Conservation (phyloP, 768 basidiomycete species). For the Phylloporus sp. region DNA sequence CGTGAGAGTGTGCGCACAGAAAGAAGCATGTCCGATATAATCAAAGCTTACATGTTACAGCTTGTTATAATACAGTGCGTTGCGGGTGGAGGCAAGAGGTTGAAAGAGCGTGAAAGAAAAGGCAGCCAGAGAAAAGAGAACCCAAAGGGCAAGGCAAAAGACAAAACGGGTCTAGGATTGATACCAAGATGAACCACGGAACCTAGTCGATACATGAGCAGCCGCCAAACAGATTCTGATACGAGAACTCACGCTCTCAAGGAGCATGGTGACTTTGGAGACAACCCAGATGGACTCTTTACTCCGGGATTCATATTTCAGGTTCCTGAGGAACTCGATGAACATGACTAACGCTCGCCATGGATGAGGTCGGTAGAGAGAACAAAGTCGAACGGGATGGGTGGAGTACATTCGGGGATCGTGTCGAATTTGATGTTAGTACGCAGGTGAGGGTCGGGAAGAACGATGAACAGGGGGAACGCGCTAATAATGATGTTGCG, state of each 20-base stretch:
- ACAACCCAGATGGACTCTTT: constrained; percentile 81
- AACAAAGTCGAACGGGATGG: constrained; percentile 88
- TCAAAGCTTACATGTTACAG: constrained; percentile 46
- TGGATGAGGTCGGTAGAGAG: constrained; percentile 90
- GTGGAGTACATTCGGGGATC: constrained; percentile 91
- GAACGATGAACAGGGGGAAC: constrained; percentile 75
- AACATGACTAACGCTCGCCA: constrained; percentile 95
- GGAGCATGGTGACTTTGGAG: constrained; percentile 80
- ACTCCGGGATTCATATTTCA: constrained; percentile 88
- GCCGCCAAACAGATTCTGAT: not conserved
- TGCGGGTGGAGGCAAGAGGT: constrained; percentile 32
- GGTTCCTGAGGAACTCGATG: constrained; percentile 88
- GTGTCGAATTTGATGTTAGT: constrained; percentile 69
- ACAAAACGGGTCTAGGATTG: constrained; percentile 63
- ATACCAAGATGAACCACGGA: constrained; percentile 73
- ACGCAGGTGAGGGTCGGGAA: constrained; percentile 85
- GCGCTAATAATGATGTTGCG: constrained; percentile 96
- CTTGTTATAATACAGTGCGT: constrained; percentile 85
- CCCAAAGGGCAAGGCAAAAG: constrained; percentile 62
- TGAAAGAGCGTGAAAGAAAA: constrained; percentile 4
- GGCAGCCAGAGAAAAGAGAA: constrained; percentile 31
- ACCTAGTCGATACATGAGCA: constrained; percentile 44
- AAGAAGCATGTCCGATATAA: constrained; percentile 28
- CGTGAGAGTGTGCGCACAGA: no score
- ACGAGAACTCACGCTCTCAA: constrained; percentile 66